Percentiles rank a stretch among this genome's conserved stretches.
phyloP scores from a whole-genome alignment of 2,329 filamentous ascomycete genomes.

The Pseudogymnoascus sp. region DNA sequence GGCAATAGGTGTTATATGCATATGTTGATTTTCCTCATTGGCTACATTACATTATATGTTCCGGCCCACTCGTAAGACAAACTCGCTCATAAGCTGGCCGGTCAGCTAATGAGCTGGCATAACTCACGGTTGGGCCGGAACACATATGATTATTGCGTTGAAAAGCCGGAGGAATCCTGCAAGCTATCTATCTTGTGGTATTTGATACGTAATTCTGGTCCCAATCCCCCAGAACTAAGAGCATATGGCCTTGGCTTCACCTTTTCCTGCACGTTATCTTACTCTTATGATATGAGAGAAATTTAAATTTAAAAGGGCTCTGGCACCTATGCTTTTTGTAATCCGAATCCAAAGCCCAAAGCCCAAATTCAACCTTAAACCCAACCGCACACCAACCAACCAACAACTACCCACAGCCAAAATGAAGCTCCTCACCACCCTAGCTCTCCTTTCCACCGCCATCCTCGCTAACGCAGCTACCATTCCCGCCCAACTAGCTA shows the following conservation, averaged over 20 bases:
- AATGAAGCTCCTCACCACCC: background rate
- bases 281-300: background rate
- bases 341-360: background rate
- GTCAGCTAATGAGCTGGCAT: too few relatives aligned
- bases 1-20: background rate
- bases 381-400: background rate
- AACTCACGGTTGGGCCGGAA: too few relatives aligned
- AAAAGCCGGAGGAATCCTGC: background rate
- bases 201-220: background rate
- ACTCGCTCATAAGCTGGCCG: background rate
- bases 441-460: background rate
- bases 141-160: background rate
- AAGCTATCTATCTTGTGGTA: background rate
- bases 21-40: background rate
- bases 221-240: background rate
- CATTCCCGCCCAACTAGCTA: background rate
- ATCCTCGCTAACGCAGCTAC: background rate
- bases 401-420: background rate
- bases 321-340: background rate
- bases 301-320: background rate
- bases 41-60: background rate
- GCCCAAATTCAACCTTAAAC: background rate
- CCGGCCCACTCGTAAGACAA: background rate
- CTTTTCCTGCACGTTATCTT: background rate
- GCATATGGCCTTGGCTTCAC: background rate